phyloP scores from a whole-genome alignment of 768 basidiomycete species.

The Tephrocybe sp. region DNA sequence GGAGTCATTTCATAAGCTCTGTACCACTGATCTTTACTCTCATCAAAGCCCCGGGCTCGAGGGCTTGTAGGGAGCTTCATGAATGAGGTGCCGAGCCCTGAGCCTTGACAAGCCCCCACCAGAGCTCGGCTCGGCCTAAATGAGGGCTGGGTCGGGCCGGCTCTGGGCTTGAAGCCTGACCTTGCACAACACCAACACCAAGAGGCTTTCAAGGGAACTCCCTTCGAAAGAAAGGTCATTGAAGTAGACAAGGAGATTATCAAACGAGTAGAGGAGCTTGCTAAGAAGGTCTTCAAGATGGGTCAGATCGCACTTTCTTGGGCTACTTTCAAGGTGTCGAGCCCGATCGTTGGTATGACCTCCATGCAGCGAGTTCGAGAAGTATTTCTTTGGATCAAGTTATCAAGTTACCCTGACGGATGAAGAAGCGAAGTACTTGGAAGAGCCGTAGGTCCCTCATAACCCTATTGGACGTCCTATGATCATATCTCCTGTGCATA shows the following conservation, averaged over 20 bases:
- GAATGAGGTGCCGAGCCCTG: too few species aligned
- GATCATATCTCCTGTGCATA: not conserved
- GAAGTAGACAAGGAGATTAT: slow-evolving; percentile 30
- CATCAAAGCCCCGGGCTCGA: too few species aligned
- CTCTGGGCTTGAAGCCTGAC: too few species aligned
- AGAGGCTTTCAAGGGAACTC: slow-evolving; percentile 20
- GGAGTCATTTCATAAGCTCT: too few species aligned
- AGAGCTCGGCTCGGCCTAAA: too few species aligned
- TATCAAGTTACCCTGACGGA: slow-evolving; percentile 27
- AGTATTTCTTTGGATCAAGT: slow-evolving; percentile 11
- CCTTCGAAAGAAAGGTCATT: slow-evolving; percentile 14
- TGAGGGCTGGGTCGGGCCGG: too few species aligned
- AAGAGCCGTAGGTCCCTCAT: slow-evolving; percentile 19
- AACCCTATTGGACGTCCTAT: not conserved
- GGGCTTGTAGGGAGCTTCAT: too few species aligned
- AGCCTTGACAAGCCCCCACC: too few species aligned
- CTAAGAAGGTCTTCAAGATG: slow-evolving; percentile 39
- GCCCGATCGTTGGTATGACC: slow-evolving; percentile 25
- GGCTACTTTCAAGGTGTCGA: slow-evolving; percentile 30
- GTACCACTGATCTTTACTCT: too few species aligned
- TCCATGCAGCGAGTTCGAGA: slow-evolving; percentile 16
- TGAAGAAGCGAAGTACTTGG: slow-evolving; percentile 41
- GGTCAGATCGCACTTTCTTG: slow-evolving; percentile 44
- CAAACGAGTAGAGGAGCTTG: slow-evolving; percentile 35
- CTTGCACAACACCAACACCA: too few species aligned